A percentile compares a stretch with the other conserved stretches of the same genome.
phyloP scores from a whole-genome alignment of 192 early-diverging fungal species.

The Coemansia sp. region DNA sequence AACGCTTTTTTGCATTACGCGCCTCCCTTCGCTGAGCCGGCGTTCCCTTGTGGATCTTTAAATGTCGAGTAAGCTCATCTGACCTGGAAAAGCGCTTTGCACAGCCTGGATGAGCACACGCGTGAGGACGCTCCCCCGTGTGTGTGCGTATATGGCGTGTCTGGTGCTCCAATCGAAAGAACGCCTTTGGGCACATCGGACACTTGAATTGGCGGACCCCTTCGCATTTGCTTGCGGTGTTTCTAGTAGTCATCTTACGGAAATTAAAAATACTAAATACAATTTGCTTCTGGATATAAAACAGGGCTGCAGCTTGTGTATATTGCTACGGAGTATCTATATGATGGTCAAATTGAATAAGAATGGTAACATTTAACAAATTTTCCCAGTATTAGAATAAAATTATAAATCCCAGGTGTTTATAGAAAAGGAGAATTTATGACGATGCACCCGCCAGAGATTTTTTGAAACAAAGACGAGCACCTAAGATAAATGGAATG shows the following conservation, averaged over 20 bases:
- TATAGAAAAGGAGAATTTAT: background rate
- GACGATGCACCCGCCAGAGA: background rate
- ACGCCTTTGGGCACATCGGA: slow-evolving; percentile 72
- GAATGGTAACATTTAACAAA: background rate
- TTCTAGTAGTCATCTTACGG: slow-evolving; percentile 34
- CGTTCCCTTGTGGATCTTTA: slow-evolving; percentile 50
- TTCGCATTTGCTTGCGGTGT: slow-evolving; percentile 44
- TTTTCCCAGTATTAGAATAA: background rate
- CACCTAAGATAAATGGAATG: slow-evolving; percentile 5
- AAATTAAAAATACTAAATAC: background rate
- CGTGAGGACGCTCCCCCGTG: slow-evolving; percentile 84
- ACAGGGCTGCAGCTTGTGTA: background rate
- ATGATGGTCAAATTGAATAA: background rate
- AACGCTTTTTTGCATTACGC: slow-evolving; percentile 34
- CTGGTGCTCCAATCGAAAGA: slow-evolving; percentile 78
- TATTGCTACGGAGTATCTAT: background rate
- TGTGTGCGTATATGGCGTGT: slow-evolving; percentile 83
- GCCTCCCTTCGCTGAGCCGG: slow-evolving; percentile 48
- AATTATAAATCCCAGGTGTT: background rate
- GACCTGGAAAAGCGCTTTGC: slow-evolving; percentile 78
- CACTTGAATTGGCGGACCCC: slow-evolving; percentile 68
- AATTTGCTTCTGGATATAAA: background rate
- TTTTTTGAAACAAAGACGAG: slow-evolving; percentile 4
- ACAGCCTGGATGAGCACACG: slow-evolving; percentile 75
- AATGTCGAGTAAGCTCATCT: slow-evolving; percentile 79